Evolutionary conservation across 1,284 basidiomycete genomes (phyloP).

Genomic region (Taiwanofungus camphoratus): DNA sequence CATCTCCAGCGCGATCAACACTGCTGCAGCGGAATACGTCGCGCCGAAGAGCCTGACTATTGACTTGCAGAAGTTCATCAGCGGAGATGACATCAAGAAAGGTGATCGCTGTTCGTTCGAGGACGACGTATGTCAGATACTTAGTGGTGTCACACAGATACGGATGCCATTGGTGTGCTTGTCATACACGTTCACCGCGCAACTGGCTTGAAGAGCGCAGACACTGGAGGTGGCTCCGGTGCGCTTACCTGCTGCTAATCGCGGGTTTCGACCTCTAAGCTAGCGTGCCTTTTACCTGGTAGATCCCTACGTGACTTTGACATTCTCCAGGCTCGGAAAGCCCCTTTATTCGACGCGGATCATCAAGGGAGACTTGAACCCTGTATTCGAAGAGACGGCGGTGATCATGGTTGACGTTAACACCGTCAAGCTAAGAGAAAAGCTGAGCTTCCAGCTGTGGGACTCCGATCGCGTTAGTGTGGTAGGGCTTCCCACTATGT

Average conservation of each 20-base stretch:
- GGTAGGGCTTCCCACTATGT: slow-evolving; percentile 27
- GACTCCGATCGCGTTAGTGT: slow-evolving; percentile 55
- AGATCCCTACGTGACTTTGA: slow-evolving; percentile 34
- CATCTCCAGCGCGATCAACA: slow-evolving; percentile 72
- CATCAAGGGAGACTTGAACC: slow-evolving; percentile 58
- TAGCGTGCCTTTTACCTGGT: slow-evolving; percentile 12
- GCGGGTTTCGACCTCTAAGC: not conserved
- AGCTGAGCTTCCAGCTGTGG: slow-evolving; percentile 69
- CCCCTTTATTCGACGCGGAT: slow-evolving; percentile 72
- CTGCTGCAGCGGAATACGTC: slow-evolving; percentile 53
- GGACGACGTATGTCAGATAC: not conserved
- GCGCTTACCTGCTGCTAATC: slow-evolving; percentile 27
- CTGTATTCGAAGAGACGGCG: slow-evolving; percentile 75
- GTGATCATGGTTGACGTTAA: slow-evolving; percentile 66
- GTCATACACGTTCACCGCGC: slow-evolving; percentile 66
- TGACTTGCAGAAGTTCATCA: slow-evolving; percentile 65
- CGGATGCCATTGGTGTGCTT: slow-evolving; percentile 62
- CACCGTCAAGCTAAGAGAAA: slow-evolving; percentile 65
- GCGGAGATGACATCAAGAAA: slow-evolving; percentile 49
- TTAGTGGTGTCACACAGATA: slow-evolving; percentile 36
- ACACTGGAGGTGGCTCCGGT: slow-evolving; percentile 55
- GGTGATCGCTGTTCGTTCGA: slow-evolving; percentile 12
- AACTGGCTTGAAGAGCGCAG: slow-evolving; percentile 56
- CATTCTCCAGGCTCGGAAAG: slow-evolving; percentile 43
- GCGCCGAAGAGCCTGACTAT: slow-evolving; percentile 72